Evolutionary conservation across 148 eudicot species (phyloP).

Genomic region (Tetragonia tetragonoides): DNA sequence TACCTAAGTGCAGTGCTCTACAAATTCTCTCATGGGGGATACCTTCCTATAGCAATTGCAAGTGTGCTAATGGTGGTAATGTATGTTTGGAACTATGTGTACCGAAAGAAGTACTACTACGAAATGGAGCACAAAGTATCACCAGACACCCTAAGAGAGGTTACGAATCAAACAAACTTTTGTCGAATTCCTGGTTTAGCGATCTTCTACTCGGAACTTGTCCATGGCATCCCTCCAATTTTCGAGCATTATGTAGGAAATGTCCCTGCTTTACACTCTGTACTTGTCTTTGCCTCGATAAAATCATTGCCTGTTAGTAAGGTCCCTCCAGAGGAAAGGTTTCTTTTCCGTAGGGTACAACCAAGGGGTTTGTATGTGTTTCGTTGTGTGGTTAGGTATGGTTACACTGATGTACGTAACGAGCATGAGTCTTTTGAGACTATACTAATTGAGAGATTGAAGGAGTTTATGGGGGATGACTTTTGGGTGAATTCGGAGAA

Average conservation of each 20-base stretch:
- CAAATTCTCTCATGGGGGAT: constrained; percentile 70
- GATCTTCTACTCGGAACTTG: constrained; percentile 72
- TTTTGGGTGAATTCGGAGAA: neutral
- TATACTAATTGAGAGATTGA: constrained; percentile 29
- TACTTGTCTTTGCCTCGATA: constrained; percentile 58
- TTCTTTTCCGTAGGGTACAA: constrained; percentile 56
- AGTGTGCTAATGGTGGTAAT: constrained; percentile 41
- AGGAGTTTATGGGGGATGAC: constrained; percentile 28
- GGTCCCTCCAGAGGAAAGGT: constrained; percentile 54
- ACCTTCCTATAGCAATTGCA: constrained; percentile 59
- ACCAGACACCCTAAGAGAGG: constrained; percentile 43
- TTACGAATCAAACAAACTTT: constrained; percentile 23
- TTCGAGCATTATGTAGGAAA: constrained; percentile 66
- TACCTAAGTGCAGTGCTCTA: constrained; percentile 64
- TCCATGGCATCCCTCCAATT: constrained; percentile 81
- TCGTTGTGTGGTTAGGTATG: constrained; percentile 57
- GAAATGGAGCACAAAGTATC: constrained; percentile 64
- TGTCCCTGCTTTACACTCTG: constrained; percentile 59
- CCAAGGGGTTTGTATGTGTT: constrained; percentile 55
- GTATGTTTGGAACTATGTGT: constrained; percentile 62
- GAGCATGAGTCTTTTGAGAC: constrained; percentile 40
- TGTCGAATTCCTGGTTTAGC: constrained; percentile 58
- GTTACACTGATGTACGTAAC: constrained; percentile 33
- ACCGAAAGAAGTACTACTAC: constrained; percentile 58
- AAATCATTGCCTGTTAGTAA: constrained; percentile 60